Percentiles rank a stretch among this genome's conserved stretches.
Conservation (phyloP, 108 stramenopile genomes). For the Cyclotella sp. region DNA sequence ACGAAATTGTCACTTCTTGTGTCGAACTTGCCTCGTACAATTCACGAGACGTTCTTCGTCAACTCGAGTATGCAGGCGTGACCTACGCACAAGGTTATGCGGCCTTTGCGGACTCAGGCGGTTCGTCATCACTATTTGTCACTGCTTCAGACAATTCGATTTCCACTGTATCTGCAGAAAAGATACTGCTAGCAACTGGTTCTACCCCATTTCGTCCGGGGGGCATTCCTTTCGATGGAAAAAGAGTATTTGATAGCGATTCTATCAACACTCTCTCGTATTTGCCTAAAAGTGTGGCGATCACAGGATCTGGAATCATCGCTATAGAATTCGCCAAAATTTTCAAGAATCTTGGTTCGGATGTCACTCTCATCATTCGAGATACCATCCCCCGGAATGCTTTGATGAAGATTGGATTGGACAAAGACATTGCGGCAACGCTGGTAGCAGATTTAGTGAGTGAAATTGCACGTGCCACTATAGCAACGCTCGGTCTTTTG, state of each 20-base stretch:
- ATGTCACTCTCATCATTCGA: conserved; percentile 82
- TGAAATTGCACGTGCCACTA: neutral
- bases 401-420: conserved; percentile 83
- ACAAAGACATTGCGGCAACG: conserved; percentile 68
- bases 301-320: conserved; percentile 80
- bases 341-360: conserved; percentile 78
- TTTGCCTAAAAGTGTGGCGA: conserved; percentile 78
- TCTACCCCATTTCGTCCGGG: conserved; percentile 72
- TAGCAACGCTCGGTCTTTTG: neutral
- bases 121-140: conserved; percentile 53
- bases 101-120: conserved; percentile 66
- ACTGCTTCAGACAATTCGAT: conserved; percentile 28
- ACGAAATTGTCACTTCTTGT: conserved; percentile 75
- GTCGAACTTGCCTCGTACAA: conserved; percentile 75
- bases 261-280: conserved; percentile 66
- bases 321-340: conserved; percentile 89
- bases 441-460: conserved; percentile 52
- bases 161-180: conserved; percentile 49
- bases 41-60: conserved; percentile 66
- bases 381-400: conserved; percentile 72
- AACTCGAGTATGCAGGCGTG: conserved; percentile 69
- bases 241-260: conserved; percentile 78
- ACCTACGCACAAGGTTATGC: conserved; percentile 68
- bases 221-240: conserved; percentile 81
- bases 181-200: conserved; percentile 74